Base-by-base conservation (phyloP, 306 rosid genomes). In the Casuarina cunninghamiana region DNA sequence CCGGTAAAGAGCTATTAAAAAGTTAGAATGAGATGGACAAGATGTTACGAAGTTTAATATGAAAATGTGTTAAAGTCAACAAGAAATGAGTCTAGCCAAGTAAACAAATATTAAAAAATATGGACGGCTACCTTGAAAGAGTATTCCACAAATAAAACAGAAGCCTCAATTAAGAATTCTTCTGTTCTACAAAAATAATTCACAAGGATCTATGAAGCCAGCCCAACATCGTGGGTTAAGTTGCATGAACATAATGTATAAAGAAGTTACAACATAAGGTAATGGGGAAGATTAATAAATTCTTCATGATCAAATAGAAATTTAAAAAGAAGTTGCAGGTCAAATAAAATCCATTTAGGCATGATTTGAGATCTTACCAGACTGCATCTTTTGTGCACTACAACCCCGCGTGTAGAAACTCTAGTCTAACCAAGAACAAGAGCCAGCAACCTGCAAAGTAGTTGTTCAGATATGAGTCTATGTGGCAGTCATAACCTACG, bases 391-490 rank as follows among this genome's bases (percentile, higher is more conserved):
- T 83, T 85, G 32, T 55, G 78, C 69, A 85, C 80, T 35, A 70
- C 84, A 53, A 75, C 49, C 53, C 87, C 90, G 69, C 78, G 72
- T 53, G 78, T 89, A 69, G 90, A 85, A 72, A 63, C 72, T 44
- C 92, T 75, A 84, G 83, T 81, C 76, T 50, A 71, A 65, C 92
- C 95, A n/a, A 88, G 87, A 80, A 76, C 81, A 72, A 65, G 26
- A 35, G 89, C 89, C 82, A 86, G 93, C 39, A 85, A 43, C 75
- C 84, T 81, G 72, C 37, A 89, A 80, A 55, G 93, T 86, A 26
- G 32, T 26, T 26, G 32, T 26, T 26, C 32, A 26, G 32, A 26
- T 26, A 26, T 26, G 32, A 26, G 32, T 26, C 32, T 26, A 26
- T 26, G 32, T 26, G 32, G 32, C 32, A 26, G 32, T 26, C 32